Base-by-base conservation (phyloP, 495 filamentous ascomycete species). In the Chaetomium cochliodes region DNA sequence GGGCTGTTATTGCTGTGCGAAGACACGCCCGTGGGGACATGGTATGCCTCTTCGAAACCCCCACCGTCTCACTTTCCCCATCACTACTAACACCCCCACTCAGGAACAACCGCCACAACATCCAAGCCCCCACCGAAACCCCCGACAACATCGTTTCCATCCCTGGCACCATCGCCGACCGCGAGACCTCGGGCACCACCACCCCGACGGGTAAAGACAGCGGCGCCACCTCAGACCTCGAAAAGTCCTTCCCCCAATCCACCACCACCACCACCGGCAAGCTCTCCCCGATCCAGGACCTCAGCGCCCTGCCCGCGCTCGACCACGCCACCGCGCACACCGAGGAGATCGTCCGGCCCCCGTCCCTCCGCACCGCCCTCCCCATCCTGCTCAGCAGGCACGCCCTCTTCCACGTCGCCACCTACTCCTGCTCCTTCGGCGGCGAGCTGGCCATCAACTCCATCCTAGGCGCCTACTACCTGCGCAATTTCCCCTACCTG, bases 371-470 rank as follows among this genome's bases (percentile, higher is more conserved):
- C 46, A 87, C 89, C 70, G 80, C 82, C 25, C 33, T 87, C 20
- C 33, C 44, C n/a, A 37, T 68, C 58, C 5, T 49, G 46, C 79
- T 86, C 74, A 89, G 85, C 33, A 80, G 85, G 4, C 68, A 89
- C 87, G 11, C 72, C 88, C 55, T 50, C n/a, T 85, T 88, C 64
- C 84, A 90, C 55, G 80, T 87, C 28, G 75, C 85, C 18, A 84
- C 85, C n/a, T 96, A 96, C 75, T 85, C 88, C 72, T 96, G 90
- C 79, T 88, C 89, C 16, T 96, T 96, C 70, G 92, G 92, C 59
- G 86, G 84, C 30, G 92, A 96, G 73, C 86, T 96, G 13, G 84
- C 92, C 67, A 89, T 96, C 78, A 93, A 96, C 82, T 85, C 87
- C 30, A 85, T 93, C 61, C 86, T 96, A 7, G 87, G 88, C 56